phyloP scores from a whole-genome alignment of 495 filamentous ascomycete genomes.

The Neurospora tetraspora region DNA sequence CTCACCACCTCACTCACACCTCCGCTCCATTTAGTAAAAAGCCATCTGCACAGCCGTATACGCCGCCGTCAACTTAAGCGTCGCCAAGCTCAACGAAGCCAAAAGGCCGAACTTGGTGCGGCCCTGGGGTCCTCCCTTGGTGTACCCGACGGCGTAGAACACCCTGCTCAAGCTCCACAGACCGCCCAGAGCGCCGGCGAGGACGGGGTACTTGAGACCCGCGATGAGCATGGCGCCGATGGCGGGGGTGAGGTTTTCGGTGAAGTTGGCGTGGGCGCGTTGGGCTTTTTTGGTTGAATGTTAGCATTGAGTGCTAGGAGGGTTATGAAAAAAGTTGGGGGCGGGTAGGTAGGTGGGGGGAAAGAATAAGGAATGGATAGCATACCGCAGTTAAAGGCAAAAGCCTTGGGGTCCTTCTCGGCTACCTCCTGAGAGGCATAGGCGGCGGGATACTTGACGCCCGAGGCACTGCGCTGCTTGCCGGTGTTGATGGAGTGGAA shows the following conservation, averaged over 20 bases:
- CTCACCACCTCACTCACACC: background rate
- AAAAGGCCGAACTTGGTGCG: slow-evolving; percentile 16
- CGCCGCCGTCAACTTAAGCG: slow-evolving; percentile 24
- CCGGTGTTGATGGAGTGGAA: slow-evolving; percentile 40
- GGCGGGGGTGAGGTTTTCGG: slow-evolving; percentile 54
- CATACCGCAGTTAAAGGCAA: slow-evolving; percentile 40
- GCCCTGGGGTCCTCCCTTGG: slow-evolving; percentile 24
- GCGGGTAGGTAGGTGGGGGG: too few species aligned
- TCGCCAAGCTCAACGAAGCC: slow-evolving; percentile 11
- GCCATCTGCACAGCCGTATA: slow-evolving; percentile 22
- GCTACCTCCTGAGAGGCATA: slow-evolving; percentile 52
- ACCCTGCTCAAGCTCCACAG: slow-evolving; percentile 47
- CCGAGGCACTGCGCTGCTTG: slow-evolving; percentile 40
- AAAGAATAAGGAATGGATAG: background rate
- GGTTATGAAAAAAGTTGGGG: too few species aligned
- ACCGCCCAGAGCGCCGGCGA: slow-evolving; percentile 40
- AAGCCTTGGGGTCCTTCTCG: slow-evolving; percentile 44
- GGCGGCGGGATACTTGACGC: slow-evolving; percentile 51
- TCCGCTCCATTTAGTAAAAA: slow-evolving; percentile 7
- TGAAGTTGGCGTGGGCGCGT: slow-evolving; percentile 61
- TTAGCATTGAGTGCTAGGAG: too few species aligned
- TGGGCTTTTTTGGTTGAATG: slow-evolving; percentile 37
- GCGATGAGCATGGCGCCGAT: slow-evolving; percentile 46
- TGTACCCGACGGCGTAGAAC: slow-evolving; percentile 54
- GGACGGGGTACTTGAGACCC: slow-evolving; percentile 45